Evolutionary conservation across 805 yeast species (phyloP).

Genomic region (Starmerella etchellsii): DNA sequence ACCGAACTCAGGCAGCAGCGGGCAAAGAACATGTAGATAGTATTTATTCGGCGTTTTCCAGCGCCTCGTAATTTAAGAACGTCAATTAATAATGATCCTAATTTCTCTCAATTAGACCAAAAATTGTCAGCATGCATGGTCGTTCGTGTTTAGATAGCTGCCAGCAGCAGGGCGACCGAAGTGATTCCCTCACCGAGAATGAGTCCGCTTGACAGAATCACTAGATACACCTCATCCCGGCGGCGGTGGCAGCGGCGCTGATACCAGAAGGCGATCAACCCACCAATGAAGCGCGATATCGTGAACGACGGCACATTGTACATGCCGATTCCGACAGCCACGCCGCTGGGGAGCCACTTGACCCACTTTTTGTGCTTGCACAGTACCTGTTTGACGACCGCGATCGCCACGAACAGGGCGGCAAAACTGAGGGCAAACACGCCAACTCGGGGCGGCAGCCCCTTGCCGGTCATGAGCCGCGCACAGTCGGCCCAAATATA

Average conservation of each 20-base stretch:
- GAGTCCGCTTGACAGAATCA: slow-evolving; percentile 81
- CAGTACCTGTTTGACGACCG: slow-evolving; percentile 33
- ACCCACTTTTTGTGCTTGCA: slow-evolving; percentile 9
- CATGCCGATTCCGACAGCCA: slow-evolving; percentile 94
- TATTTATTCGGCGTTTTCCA: too few species aligned
- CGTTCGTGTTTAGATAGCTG: slow-evolving; percentile 33
- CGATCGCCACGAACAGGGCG: slow-evolving; percentile 46
- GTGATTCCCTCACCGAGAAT: slow-evolving; percentile 90
- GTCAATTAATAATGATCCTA: not conserved
- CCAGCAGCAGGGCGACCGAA: slow-evolving; percentile 70
- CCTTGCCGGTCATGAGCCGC: slow-evolving; percentile 78
- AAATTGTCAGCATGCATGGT: too few species aligned
- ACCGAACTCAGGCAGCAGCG: slow-evolving; percentile 26
- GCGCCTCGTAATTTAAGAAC: too few species aligned
- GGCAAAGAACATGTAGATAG: slow-evolving; percentile 9
- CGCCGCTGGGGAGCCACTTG: slow-evolving; percentile 74
- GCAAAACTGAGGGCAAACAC: slow-evolving; percentile 59
- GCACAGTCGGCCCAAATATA: slow-evolving; percentile 96
- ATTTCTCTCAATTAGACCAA: too few species aligned
- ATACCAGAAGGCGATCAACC: slow-evolving; percentile 50
- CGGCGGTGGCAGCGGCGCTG: slow-evolving; percentile 20
- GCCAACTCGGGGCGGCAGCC: slow-evolving; percentile 70
- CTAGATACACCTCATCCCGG: slow-evolving; percentile 54
- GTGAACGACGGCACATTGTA: slow-evolving; percentile 91
- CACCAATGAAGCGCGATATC: slow-evolving; percentile 84